Percentiles rank a stretch among this genome's conserved stretches.
These are phyloP conservation scores for Phytophthora hybrid DNA, from an alignment of 352 stramenopile genomes.

Conservation along the genomic window DNA sequence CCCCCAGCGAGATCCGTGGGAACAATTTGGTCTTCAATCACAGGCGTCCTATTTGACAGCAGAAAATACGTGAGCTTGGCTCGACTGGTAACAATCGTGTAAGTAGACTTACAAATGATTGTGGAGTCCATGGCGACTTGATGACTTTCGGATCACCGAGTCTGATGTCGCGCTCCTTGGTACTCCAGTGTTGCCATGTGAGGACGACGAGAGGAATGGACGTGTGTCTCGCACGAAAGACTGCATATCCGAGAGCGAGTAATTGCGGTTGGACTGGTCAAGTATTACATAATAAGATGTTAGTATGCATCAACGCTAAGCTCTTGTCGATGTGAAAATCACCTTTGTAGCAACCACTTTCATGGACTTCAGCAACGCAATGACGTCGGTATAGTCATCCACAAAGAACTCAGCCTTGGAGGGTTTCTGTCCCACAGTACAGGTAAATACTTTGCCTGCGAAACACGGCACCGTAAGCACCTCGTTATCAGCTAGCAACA, in stretches of 20 bases:
- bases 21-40: conserved; percentile 69
- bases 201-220: conserved; percentile 62
- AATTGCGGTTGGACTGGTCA: conserved; percentile 79
- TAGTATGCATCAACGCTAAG: background rate
- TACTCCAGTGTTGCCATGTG: conserved; percentile 40
- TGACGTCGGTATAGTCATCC: conserved; percentile 96
- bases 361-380: conserved; percentile 90
- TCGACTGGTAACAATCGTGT: background rate
- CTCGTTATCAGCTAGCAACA: background rate
- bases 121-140: conserved; percentile 65
- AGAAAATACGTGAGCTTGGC: background rate
- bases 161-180: conserved; percentile 55
- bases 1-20: conserved; percentile 29
- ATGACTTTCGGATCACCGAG: conserved; percentile 59
- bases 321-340: background rate
- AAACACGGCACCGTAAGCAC: conserved; percentile 17
- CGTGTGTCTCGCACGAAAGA: conserved; percentile 69
- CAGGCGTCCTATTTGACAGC: conserved; percentile 49
- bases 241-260: conserved; percentile 88
- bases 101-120: conserved; percentile 52
- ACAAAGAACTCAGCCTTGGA: conserved; percentile 97
- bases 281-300: conserved; percentile 7
- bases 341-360: conserved; percentile 84
- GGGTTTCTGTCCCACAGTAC: conserved; percentile 98
- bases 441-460: conserved; percentile 93